A percentile compares a stretch with the other conserved stretches of the same genome.
Conservation (phyloP, 768 basidiomycete genomes). For the Saitozyma podzolica region DNA sequence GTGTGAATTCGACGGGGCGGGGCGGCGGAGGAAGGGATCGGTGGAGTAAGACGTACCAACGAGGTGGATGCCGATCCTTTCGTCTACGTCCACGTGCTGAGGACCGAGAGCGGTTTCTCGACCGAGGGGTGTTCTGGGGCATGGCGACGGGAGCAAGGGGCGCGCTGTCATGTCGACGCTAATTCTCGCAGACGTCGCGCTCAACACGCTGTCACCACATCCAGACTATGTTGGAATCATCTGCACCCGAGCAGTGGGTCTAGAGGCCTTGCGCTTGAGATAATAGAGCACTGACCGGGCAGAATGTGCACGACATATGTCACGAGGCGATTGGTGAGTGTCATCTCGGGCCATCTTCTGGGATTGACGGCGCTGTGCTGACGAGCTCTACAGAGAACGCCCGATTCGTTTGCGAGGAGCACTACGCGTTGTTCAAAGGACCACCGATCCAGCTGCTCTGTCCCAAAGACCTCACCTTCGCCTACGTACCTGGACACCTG, state of each 20-base stretch:
- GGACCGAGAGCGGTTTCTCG: too few species aligned
- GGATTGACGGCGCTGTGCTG: neutral
- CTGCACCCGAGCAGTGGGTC: conserved; percentile 79
- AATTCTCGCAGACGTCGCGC: conserved; percentile 70
- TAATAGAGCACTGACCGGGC: conserved; percentile 13
- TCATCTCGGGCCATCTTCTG: neutral
- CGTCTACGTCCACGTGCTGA: too few species aligned
- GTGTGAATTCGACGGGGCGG: too few species aligned
- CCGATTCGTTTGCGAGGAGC: conserved; percentile 80
- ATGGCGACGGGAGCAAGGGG: neutral
- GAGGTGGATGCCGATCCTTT: too few species aligned
- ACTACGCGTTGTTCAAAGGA: conserved; percentile 88
- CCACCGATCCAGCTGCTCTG: conserved; percentile 97
- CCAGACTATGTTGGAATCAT: conserved; percentile 94
- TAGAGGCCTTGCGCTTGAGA: neutral
- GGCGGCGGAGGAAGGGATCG: too few species aligned
- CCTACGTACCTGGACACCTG: conserved; percentile 94
- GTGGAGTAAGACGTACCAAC: too few species aligned
- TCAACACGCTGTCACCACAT: conserved; percentile 88
- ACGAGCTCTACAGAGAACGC: conserved; percentile 70
- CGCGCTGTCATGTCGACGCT: neutral
- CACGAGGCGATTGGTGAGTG: conserved; percentile 75
- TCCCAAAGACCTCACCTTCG: conserved; percentile 77
- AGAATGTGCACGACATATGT: conserved; percentile 96
- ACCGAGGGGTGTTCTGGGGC: too few species aligned